These are phyloP conservation scores for Papilionanthe hybrid DNA, from an alignment of 116 monocot species.

Conservation along the genomic window DNA sequence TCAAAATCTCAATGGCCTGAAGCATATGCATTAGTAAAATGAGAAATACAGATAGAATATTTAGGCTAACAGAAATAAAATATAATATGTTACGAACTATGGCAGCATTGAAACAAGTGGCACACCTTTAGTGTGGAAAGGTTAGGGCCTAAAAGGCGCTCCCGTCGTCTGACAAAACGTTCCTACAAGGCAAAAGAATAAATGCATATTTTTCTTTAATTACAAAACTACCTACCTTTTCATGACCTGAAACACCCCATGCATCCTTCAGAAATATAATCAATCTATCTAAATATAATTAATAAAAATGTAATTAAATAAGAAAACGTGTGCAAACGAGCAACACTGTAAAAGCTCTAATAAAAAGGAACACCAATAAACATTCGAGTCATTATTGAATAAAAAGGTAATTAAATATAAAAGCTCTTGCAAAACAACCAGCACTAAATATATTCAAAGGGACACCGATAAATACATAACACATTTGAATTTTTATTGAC, in stretches of 20 bases:
- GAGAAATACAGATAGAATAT: constrained; percentile 7
- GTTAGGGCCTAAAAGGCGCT: constrained; percentile 77
- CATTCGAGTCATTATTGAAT: not conserved
- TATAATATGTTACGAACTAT: not conserved
- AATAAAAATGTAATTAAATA: not conserved
- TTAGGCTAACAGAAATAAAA: not conserved
- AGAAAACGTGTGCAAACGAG: not conserved
- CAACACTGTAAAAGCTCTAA: not conserved
- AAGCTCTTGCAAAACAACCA: not conserved
- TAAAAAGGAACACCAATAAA: not conserved
- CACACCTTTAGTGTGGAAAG: constrained; percentile 78
- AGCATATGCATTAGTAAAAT: constrained; percentile 13
- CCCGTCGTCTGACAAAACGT: constrained; percentile 70
- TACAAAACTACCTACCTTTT: not conserved
- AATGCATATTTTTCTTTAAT: not conserved
- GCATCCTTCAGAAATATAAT: not conserved
- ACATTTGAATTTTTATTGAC: not conserved
- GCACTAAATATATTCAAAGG: not conserved
- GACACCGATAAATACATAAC: not conserved
- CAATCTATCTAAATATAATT: not conserved
- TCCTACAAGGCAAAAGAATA: constrained; percentile 36
- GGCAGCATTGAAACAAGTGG: not conserved
- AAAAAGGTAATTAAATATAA: not conserved
- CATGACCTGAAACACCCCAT: not conserved
- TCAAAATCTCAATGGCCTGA: constrained; percentile 92